Base-by-base conservation (phyloP, 306 rosid species). In the Castanea mollissima region DNA sequence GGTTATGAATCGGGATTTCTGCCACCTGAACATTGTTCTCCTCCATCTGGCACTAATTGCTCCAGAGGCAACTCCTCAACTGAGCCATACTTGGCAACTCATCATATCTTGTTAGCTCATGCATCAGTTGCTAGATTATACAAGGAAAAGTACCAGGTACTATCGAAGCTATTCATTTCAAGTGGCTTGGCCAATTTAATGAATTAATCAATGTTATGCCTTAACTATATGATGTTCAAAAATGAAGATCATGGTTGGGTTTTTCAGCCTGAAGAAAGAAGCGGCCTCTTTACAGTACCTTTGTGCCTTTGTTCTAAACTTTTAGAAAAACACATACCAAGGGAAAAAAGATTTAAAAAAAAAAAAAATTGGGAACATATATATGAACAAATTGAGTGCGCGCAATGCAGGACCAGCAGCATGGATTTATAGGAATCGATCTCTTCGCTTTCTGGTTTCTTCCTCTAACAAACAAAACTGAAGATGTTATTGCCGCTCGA, bases 341-440 rank as follows among this genome's bases (percentile, higher is more conserved):
- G 46, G 46, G 11, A 2, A 38, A 7, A 38, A 38, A 41, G 7
- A 1, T 7, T 7, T 7, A 41, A 2, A 11, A 41, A 41, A 41
- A 38, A 2, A 11, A 41, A 41, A 2, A 41, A 41, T 41, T 41
- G 46, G 46, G 46, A 41, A 41, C 46, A 41, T 41, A 41, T 38
- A 38, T 38, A 41, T 7, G 46, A 41, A 41, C 11, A 41, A 41
- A 41, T 31, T 13, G 19, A 54, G 16, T 59, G 16, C 75, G 6
- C 19, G 12, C 57, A 23, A 68, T 86, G 84, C 84, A 93, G 94
- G 74, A 85, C 31, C 83, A 85, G 71, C 94, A 91, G 76, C 86
- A 67, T n/a, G 93, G 97, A 56, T 83, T 69, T 83, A 73, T 93
- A 32, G 94, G 97, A 69, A 71, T 93, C 76, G 73, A 86, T 78